Evolutionary conservation across 2,329 filamentous ascomycete genomes (phyloP).

Genomic region (Verticillium isaacii): DNA sequence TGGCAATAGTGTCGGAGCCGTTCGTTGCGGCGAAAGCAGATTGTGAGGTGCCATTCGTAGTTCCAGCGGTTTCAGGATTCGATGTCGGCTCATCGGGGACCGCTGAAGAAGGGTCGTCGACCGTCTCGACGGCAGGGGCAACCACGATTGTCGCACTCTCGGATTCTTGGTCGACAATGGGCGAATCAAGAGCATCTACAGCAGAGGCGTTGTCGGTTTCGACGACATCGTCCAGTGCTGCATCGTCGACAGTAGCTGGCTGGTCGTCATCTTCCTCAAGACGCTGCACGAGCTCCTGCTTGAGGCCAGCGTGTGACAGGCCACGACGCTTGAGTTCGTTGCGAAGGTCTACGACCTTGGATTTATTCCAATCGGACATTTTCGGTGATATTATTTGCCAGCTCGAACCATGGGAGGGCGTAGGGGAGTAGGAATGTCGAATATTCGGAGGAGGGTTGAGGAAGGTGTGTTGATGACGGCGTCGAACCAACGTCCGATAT

Average conservation of each 20-base stretch:
- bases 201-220: neutral
- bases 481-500: neutral
- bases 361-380: constrained; percentile 50
- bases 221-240: neutral
- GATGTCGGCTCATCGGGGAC: neutral
- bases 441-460: neutral
- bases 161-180: neutral
- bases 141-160: neutral
- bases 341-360: constrained; percentile 72
- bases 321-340: constrained; percentile 68
- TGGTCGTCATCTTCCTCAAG: constrained; percentile 38
- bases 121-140: neutral
- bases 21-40: neutral
- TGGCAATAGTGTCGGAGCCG: neutral
- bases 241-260: neutral
- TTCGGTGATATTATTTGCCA: constrained; percentile 10
- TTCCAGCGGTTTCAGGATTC: neutral
- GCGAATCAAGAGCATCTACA: constrained; percentile 1
- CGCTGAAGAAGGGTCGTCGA: neutral
- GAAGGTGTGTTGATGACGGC: neutral
- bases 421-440: neutral
- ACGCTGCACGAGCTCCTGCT: constrained; percentile 66
- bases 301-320: constrained; percentile 65
- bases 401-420: neutral
- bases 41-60: constrained; percentile 8